A percentile compares a stretch with the other conserved stretches of the same genome.
phyloP scores from a whole-genome alignment of 2,329 filamentous ascomycete species.

The Coleophoma crateriformis region DNA sequence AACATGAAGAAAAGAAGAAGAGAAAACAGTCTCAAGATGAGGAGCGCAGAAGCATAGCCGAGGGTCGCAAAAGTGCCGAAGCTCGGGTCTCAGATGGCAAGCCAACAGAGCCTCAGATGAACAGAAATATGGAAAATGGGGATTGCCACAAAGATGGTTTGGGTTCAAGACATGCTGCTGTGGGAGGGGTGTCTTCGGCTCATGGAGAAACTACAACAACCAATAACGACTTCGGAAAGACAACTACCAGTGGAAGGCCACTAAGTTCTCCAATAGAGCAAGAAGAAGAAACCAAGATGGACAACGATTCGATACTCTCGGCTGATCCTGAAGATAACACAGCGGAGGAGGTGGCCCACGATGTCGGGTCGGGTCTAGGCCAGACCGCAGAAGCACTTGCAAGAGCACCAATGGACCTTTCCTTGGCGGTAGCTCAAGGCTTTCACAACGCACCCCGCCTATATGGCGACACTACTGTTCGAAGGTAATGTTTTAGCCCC shows the following conservation, averaged over 20 bases:
- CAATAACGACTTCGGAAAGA: background rate
- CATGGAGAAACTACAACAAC: background rate
- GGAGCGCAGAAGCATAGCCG: conserved; percentile 12
- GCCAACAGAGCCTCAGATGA: background rate
- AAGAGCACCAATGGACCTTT: conserved; percentile 52
- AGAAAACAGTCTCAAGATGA: conserved; percentile 14
- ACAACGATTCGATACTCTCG: conserved; percentile 13
- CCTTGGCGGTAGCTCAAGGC: conserved; percentile 58
- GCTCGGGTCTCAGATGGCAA: background rate
- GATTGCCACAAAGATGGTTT: background rate
- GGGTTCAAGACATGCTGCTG: too few relatives aligned
- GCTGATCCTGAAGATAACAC: conserved; percentile 14
- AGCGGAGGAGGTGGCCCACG: conserved; percentile 18
- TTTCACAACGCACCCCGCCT: conserved; percentile 67
- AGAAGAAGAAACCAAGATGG: conserved; percentile 3
- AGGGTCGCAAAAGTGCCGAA: background rate
- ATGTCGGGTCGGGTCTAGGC: conserved; percentile 21
- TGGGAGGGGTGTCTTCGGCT: background rate
- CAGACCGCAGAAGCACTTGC: conserved; percentile 20
- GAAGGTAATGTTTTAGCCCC: conserved; percentile 22
- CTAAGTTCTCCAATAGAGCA: background rate
- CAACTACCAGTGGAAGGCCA: background rate
- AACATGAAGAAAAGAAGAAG: conserved; percentile 39
- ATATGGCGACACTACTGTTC: conserved; percentile 66
- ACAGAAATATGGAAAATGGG: background rate